Conservation (phyloP, 2,329 filamentous ascomycete species). For the Verticillium tricorpus region DNA sequence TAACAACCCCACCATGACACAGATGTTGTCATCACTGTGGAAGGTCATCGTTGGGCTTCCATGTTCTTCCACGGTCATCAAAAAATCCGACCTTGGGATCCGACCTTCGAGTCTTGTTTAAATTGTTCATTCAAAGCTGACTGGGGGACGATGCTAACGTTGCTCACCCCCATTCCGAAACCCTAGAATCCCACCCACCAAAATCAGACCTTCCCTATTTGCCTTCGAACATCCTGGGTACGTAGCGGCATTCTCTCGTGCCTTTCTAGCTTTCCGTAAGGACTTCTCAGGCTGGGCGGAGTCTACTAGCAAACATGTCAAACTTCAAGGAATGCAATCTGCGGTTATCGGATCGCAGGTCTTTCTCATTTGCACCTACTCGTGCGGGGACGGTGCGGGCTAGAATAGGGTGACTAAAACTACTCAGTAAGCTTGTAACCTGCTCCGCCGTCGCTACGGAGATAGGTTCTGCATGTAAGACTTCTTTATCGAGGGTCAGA, state of each 20-base stretch:
- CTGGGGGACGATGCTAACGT: too few relatives aligned
- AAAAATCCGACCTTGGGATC: too few relatives aligned
- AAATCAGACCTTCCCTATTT: too few relatives aligned
- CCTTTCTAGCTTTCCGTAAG: not conserved
- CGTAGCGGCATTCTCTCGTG: conserved; percentile 1
- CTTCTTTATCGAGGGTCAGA: conserved; percentile 4
- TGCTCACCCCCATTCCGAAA: too few relatives aligned
- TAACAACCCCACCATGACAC: too few relatives aligned
- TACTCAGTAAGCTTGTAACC: conserved; percentile 3
- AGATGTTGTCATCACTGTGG: too few relatives aligned
- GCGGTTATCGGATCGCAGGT: conserved; percentile 4
- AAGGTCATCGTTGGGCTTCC: too few relatives aligned
- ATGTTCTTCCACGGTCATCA: too few relatives aligned
- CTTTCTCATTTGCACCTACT: conserved; percentile 2
- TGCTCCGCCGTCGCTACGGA: not conserved
- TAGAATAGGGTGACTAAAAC: conserved; percentile 6
- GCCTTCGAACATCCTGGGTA: not conserved
- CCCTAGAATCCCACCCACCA: too few relatives aligned
- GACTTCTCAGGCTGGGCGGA: not conserved
- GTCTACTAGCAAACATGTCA: conserved; percentile 1
- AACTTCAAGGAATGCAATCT: conserved; percentile 1
- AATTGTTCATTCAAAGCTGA: too few relatives aligned
- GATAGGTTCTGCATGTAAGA: not conserved
- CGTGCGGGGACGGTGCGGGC: conserved; percentile 1
- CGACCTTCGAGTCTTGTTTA: too few relatives aligned